Conservation (phyloP, 2,329 filamentous ascomycete genomes). For the Sordariomycetes sp. region DNA sequence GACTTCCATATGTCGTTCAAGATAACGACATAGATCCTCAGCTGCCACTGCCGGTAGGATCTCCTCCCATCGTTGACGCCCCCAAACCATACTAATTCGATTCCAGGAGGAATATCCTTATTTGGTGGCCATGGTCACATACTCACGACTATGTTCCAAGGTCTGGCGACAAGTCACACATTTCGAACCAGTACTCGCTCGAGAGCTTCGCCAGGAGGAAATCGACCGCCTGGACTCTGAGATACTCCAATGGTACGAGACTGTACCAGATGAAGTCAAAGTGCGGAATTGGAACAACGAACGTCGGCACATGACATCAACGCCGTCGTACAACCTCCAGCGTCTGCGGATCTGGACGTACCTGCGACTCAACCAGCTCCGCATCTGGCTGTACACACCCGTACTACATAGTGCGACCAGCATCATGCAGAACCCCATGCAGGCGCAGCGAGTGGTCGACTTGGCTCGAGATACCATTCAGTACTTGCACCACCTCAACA, state of each 20-base stretch:
- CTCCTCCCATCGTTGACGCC: not conserved
- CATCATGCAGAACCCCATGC: conserved; percentile 65
- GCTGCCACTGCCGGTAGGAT: conserved; percentile 67
- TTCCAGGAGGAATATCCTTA: conserved; percentile 52
- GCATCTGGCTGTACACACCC: conserved; percentile 80
- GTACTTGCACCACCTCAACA: conserved; percentile 62
- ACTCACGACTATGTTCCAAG: conserved; percentile 73
- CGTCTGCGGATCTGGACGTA: conserved; percentile 78
- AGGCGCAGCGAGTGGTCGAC: conserved; percentile 66
- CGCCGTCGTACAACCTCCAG: conserved; percentile 55
- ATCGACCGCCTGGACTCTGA: conserved; percentile 76
- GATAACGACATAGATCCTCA: conserved; percentile 78
- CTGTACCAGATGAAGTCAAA: conserved; percentile 53
- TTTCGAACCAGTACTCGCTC: conserved; percentile 49
- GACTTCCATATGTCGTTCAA: conserved; percentile 75
- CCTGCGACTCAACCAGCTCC: conserved; percentile 80
- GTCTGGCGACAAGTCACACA: conserved; percentile 77
- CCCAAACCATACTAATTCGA: conserved; percentile 11
- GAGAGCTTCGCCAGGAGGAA: conserved; percentile 61
- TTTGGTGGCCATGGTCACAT: conserved; percentile 74
- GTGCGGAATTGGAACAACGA: conserved; percentile 49
- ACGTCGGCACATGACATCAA: conserved; percentile 37
- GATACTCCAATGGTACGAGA: conserved; percentile 78
- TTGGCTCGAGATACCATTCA: conserved; percentile 70
- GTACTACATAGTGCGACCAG: conserved; percentile 77